Conservation (phyloP, 306 rosid species). For the Prunus mongolica region DNA sequence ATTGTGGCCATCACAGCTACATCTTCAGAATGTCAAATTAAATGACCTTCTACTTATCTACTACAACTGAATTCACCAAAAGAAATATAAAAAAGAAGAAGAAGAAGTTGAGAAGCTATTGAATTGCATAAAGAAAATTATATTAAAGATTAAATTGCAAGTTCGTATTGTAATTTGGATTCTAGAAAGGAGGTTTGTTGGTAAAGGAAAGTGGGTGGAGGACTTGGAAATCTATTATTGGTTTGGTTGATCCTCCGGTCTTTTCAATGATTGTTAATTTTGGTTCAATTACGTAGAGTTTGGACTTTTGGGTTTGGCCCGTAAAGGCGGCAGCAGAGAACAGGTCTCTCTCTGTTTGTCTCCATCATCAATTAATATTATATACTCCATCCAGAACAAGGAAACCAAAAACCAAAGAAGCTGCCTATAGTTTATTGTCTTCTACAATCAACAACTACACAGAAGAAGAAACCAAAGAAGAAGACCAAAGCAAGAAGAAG, state of each 20-base stretch:
- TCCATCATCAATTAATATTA: conserved; percentile 26
- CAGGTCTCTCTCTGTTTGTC: conserved; percentile 16
- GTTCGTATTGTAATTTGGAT: background rate
- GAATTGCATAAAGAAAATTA: background rate
- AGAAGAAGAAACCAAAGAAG: background rate
- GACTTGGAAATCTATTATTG: conserved; percentile 25
- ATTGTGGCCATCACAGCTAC: background rate
- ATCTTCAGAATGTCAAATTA: background rate
- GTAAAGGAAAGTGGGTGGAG: background rate
- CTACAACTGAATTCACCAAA: background rate
- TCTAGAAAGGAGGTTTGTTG: background rate
- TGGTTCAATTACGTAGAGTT: background rate
- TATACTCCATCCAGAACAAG: background rate
- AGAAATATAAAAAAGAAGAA: background rate
- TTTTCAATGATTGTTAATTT: background rate
- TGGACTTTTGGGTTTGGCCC: background rate
- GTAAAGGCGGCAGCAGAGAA: conserved; percentile 14
- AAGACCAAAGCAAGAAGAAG: background rate
- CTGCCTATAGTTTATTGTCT: background rate
- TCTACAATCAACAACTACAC: background rate
- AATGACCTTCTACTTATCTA: background rate
- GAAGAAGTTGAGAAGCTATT: background rate
- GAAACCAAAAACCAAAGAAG: background rate
- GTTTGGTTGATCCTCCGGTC: background rate
- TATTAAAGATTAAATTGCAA: background rate